Evolutionary conservation across 2,329 filamentous ascomycete genomes (phyloP).

Genomic region (Pseudopyricularia cyperi): DNA sequence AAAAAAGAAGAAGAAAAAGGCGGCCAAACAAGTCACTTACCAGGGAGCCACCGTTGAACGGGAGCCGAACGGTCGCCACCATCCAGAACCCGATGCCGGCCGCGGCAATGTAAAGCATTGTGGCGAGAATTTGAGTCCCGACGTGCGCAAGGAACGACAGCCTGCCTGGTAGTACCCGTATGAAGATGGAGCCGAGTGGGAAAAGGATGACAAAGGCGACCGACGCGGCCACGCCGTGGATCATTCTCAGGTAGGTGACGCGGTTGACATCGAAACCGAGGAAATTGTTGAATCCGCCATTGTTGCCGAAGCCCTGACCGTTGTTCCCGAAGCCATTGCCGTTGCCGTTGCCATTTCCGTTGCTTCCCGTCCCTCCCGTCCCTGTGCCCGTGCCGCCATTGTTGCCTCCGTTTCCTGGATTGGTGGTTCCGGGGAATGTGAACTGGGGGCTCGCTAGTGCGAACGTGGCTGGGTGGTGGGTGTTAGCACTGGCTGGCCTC

Average conservation of each 20-base stretch:
- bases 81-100: conserved; percentile 29
- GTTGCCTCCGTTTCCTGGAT: not conserved
- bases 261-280: conserved; percentile 15
- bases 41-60: conserved; percentile 14
- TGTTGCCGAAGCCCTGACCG: conserved; percentile 1
- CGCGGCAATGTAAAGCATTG: conserved; percentile 22
- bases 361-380: not conserved
- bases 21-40: conserved; percentile 12
- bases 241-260: conserved; percentile 17
- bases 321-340: conserved; percentile 1
- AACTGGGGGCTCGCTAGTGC: not conserved
- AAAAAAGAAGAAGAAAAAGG: not conserved
- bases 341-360: not conserved
- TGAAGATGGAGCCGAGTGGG: conserved; percentile 27
- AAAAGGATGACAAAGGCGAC: conserved; percentile 28
- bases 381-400: not conserved
- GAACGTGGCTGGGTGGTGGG: not conserved
- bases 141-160: conserved; percentile 25
- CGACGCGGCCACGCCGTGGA: conserved; percentile 27
- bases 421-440: not conserved
- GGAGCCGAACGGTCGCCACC: conserved; percentile 17
- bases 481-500: not conserved
- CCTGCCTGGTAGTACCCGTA: conserved; percentile 23
- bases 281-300: conserved; percentile 4
- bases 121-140: conserved; percentile 22